Evolutionary conservation across 1,139 yeast genomes (phyloP), one percentile per base, ranked within the genome.

Genomic region (Yamadazyma trypodendri): DNA sequence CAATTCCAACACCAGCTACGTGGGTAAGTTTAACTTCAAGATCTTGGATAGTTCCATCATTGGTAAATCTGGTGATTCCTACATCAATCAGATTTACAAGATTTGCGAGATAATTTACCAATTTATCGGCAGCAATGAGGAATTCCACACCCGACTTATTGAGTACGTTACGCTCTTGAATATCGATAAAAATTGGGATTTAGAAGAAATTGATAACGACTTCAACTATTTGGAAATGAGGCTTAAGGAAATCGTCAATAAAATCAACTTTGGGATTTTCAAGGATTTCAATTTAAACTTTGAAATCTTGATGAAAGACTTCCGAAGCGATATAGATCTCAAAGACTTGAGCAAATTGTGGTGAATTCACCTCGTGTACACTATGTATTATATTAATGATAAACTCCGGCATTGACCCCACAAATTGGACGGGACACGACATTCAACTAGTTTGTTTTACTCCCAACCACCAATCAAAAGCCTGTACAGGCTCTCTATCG

Each of bases 41-140:
- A 46, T 79, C 5, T 50, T 68, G n/a, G 59, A 57, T 39, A 65
- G 60, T 8, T 48, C 54, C 10, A 48, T 57, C 1, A 50, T 55
- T 14, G 81, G 81, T 0, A 64, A 61, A 32, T 67, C 79, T 0
- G 69, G 71, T 1, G 52, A 57, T 20, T 58, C 63, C 12, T 75
- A 63, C 44, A 66, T 77, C 21, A 58, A 60, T 27, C 82, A 76
- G 44, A 59, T 79, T 20, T 75, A 73, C 48, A 51, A 48, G 9
- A 53, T 78, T 20, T 51, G 77, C 4, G 74, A 67, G 36, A 52
- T 60, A 0, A 55, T 74, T 2, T 69, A 65, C 49, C 58, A 63
- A 39, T 79, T 75, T 49, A 58, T 73, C 21, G 59, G 66, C 36
- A 58, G 77, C 13, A 62, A 72, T 36, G 69, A 68, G 36, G 81